Percentiles rank a stretch among this genome's conserved stretches.
phyloP scores from a whole-genome alignment of 176 grass and related monocot species.

The Juncus inflexus region DNA sequence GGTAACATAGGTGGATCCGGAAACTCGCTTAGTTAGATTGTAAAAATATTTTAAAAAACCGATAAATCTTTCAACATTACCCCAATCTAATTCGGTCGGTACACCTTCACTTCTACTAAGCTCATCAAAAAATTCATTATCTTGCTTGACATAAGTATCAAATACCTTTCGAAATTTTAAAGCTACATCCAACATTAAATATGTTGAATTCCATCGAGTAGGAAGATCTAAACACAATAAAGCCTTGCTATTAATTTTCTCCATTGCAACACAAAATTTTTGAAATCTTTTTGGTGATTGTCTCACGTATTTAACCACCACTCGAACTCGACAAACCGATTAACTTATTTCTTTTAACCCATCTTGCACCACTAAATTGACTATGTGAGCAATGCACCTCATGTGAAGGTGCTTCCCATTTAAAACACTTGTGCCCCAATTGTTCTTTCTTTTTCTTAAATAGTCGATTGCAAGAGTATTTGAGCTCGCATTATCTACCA shows the following conservation, averaged over 20 bases:
- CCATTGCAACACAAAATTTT: not conserved
- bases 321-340: not conserved
- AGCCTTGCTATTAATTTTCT: not conserved
- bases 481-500: not conserved
- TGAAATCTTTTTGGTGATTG: not conserved
- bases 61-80: too few relatives aligned
- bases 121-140: conserved; percentile 3
- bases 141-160: not conserved
- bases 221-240: conserved; percentile 8
- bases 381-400: conserved; percentile 13
- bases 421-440: too few relatives aligned
- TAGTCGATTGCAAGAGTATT: too few relatives aligned
- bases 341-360: not conserved
- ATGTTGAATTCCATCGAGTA: not conserved
- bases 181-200: too few relatives aligned
- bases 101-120: not conserved
- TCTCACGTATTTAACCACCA: not conserved
- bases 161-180: too few relatives aligned
- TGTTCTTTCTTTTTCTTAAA: too few relatives aligned
- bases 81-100: too few relatives aligned
- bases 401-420: conserved; percentile 10
- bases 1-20: not conserved
- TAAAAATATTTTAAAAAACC: not conserved
- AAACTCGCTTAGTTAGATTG: not conserved
- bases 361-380: conserved; percentile 15